A percentile compares a stretch with the other conserved stretches of the same genome.
These are phyloP conservation scores for Coniella lustricola DNA, from an alignment of 2,329 filamentous ascomycete genomes.

Conservation along the genomic window DNA sequence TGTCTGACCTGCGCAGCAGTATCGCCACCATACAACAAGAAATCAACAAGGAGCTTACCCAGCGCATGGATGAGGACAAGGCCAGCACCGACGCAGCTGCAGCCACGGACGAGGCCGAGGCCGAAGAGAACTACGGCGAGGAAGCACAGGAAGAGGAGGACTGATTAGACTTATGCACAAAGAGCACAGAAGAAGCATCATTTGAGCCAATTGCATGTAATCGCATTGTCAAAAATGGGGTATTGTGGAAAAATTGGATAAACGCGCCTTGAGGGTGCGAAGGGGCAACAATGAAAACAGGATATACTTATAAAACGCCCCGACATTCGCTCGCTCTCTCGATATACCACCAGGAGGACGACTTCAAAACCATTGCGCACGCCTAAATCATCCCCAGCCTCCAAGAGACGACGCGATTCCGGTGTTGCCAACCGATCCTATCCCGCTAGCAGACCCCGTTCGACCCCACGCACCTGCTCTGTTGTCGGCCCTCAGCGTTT, in stretches of 20 bases:
- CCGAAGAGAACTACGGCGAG: constrained; percentile 80
- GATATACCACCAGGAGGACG: not conserved
- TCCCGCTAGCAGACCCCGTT: not conserved
- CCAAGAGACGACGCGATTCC: not conserved
- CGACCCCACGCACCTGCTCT: constrained; percentile 5
- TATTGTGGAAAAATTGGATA: no score
- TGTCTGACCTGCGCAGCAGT: constrained; percentile 51
- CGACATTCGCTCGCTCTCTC: not conserved
- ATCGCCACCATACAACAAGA: constrained; percentile 53
- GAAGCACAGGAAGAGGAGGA: constrained; percentile 65
- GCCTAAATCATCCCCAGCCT: not conserved
- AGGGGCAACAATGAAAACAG: not conserved
- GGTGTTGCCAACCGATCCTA: not conserved
- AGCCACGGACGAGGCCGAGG: constrained; percentile 45
- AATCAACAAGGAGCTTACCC: constrained; percentile 65
- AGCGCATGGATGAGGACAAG: constrained; percentile 69
- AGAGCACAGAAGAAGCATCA: no score
- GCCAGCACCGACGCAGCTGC: constrained; percentile 26
- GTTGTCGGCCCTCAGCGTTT: not conserved
- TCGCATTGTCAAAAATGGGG: no score
- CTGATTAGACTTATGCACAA: constrained; percentile 11
- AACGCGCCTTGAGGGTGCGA: no score
- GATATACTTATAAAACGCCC: constrained; percentile 4
- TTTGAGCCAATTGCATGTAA: no score
- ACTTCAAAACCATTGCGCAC: not conserved